Evolutionary conservation across 2,329 filamentous ascomycete species (phyloP).

Genomic region (Colletotrichum viniferum): DNA sequence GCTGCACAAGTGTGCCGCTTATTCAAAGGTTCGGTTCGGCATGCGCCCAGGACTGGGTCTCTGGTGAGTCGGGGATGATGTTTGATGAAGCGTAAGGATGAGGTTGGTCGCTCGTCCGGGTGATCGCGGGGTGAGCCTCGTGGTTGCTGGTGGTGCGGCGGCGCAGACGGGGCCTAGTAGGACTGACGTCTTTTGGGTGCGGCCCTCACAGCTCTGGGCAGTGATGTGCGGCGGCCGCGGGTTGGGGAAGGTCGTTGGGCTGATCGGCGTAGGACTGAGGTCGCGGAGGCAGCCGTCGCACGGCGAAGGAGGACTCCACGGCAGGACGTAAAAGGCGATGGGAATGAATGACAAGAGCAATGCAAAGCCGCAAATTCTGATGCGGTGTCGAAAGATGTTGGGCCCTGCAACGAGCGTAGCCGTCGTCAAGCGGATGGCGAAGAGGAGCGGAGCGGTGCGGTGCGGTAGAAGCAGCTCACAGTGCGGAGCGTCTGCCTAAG

Average conservation of each 20-base stretch:
- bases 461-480: background rate
- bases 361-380: background rate
- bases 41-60: background rate
- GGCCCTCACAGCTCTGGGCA: background rate
- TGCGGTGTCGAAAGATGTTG: background rate
- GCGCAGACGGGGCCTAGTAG: constrained; percentile 5
- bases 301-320: background rate
- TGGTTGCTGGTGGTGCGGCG: background rate
- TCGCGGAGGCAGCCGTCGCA: background rate
- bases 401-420: background rate
- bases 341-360: background rate
- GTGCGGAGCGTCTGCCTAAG: background rate
- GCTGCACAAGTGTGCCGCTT: background rate
- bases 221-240: background rate
- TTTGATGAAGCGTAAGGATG: background rate
- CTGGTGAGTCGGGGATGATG: background rate
- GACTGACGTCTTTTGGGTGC: constrained; percentile 14
- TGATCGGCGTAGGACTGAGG: background rate
- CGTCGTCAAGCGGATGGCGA: background rate
- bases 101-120: constrained; percentile 7
- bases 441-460: background rate
- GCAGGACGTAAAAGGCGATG: background rate
- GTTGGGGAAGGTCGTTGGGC: constrained; percentile 8
- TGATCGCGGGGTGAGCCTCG: constrained; percentile 13
- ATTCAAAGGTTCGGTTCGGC: background rate